Evolutionary conservation across 495 filamentous ascomycete species (phyloP).

Genomic region (Penicillium riverlandense): DNA sequence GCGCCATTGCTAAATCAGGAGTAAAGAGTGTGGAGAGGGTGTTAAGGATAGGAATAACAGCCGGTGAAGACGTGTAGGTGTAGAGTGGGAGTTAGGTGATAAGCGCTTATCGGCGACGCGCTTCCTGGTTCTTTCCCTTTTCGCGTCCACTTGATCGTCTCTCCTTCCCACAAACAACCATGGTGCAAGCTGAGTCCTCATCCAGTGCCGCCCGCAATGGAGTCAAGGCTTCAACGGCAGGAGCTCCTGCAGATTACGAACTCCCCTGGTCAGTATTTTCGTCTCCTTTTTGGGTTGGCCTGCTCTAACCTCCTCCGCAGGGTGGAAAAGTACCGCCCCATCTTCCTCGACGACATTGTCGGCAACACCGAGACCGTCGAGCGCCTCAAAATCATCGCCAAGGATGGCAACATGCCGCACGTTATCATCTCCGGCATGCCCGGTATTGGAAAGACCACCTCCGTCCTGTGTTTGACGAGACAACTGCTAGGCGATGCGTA

Average conservation of each 20-base stretch:
- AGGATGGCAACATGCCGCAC: constrained; percentile 99
- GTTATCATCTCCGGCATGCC: constrained; percentile 99
- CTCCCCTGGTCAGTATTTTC: constrained; percentile 69
- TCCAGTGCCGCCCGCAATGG: constrained; percentile 62
- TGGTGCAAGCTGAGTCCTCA: constrained; percentile 67
- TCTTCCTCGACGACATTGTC: constrained; percentile 92
- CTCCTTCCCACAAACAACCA: constrained; percentile 10
- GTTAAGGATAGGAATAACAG: not conserved
- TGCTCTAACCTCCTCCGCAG: constrained; percentile 35
- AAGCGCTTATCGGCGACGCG: constrained; percentile 10
- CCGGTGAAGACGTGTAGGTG: not conserved
- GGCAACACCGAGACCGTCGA: constrained; percentile 97
- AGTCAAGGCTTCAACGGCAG: constrained; percentile 54
- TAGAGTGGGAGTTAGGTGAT: constrained; percentile 7
- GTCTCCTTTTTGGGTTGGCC: constrained; percentile 5
- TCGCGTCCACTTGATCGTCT: constrained; percentile 28
- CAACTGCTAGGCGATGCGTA: constrained; percentile 90
- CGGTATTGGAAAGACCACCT: constrained; percentile 98
- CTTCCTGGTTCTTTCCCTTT: not conserved
- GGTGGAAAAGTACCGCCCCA: constrained; percentile 97
- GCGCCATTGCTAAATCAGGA: constrained; percentile 16
- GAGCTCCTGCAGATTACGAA: constrained; percentile 64
- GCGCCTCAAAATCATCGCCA: constrained; percentile 95
- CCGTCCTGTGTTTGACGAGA: constrained; percentile 85
- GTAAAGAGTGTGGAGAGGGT: not conserved